Evolutionary conservation across 2,329 filamentous ascomycete species (phyloP), one percentile per base, ranked within the genome.

Genomic region (Neofusicoccum cordaticola): DNA sequence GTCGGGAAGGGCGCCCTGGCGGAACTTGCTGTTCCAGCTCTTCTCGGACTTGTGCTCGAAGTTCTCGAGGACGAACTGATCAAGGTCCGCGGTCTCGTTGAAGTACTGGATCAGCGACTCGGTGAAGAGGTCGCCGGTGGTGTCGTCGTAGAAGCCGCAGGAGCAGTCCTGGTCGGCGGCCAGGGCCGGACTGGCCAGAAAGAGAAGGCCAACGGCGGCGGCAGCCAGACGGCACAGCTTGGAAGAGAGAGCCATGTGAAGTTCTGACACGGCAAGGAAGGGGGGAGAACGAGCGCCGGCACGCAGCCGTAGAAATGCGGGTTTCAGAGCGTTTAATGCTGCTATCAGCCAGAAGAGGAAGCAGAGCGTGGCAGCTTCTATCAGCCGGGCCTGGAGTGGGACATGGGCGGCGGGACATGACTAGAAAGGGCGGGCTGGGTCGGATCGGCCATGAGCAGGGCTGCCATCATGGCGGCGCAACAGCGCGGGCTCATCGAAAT

Each of bases 41-140:
- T 78, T 80, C 60, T 83, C 81, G 65, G 79, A 80, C 27, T 74
- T 74, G 69, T 83, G 74, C 56, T 72, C 70, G 67, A 78, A 84
- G 22, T 75, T 69, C 64, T 80, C 74, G 6, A 76, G 70, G 7
- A 77, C 58, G 63, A 83, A 80, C 15, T 77, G 72, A 17, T 75
- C 74, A 12, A 79, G 63, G 15, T 62, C 71, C 7, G 68, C 68
- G 2, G 81, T 80, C 66, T 83, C 82, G 68, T 84, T 84, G 75
- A 84, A 84, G 70, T 83, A 84, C 4, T 80, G 72, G 53, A 83
- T 80, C 31, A 81, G 75, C 7, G 78, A 78, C 50, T 84, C 81
- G 0, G 81, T 84, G 67, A 78, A 83, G 11, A 81, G 67, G 17
- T 75, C 68, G 8, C 74, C 69, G 2, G 77, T 77, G 7, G 69